Base-by-base conservation (phyloP, 2,329 filamentous ascomycete species). In the Penicillium sp. region DNA sequence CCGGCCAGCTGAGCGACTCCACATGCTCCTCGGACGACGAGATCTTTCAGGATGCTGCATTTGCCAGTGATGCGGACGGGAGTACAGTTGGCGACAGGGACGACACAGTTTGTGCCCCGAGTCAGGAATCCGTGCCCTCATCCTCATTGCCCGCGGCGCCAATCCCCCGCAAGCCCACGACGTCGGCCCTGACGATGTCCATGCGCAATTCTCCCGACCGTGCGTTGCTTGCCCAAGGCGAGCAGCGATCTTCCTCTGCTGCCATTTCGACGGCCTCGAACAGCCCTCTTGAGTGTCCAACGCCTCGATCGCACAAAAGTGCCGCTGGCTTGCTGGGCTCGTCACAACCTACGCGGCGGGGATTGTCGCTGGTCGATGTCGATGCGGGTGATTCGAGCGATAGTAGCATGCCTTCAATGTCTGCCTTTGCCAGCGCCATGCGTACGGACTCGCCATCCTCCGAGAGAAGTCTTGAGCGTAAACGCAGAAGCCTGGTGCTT, bases 371-470 rank as follows among this genome's bases (percentile, higher is more conserved):
- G 42, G 78, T 89, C 29, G 91, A 95, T 58, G 90, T 88, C 54
- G 93, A 98, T 66, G 84, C 83, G 9, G 89, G 89, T 12, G 84
- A 87, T 18, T 63, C 58, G 46, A 95, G 90, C 61, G 93, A 98
- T 64, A 88, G 86, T 46, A 97, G 90, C 66, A 78, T 90, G 46
- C 82, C 86, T 38, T 97, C 91, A 33, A 26, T 25, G 1, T 94
- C 90, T 0, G 74, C 86, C 4, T 74, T 88, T 43, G 85, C 88
- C 4, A 79, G 83, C 9, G 82, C 82, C 9, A 75, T 83, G 39
- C 80, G 90, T 54, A 90, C 88, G 1, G 90, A 96, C 52, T 98
- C 93, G 0, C 93, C 93, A 2, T 85, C 88, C 18, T 94, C 90
- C 4, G 93, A 97, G 51, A 83, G 90, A 61, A 84, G 86, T 45